phyloP scores from a whole-genome alignment of 2,329 filamentous ascomycete genomes.

The Fusarium mangiferae region DNA sequence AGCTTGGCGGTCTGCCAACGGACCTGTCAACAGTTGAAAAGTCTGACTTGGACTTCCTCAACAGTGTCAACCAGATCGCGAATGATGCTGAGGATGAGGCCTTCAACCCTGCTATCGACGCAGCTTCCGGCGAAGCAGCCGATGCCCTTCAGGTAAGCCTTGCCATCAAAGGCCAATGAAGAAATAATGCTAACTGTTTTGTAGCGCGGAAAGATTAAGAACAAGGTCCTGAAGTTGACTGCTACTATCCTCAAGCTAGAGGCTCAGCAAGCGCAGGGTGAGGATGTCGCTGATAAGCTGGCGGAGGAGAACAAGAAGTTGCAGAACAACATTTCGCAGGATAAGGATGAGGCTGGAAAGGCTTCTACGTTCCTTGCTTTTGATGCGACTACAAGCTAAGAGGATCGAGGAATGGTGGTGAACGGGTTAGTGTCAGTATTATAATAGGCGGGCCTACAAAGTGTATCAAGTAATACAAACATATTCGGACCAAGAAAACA shows the following conservation, averaged over 20 bases:
- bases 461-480: background rate
- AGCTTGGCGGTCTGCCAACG: conserved; percentile 50
- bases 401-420: background rate
- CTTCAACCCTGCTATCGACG: conserved; percentile 65
- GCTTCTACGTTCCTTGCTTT: conserved; percentile 49
- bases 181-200: background rate
- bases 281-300: conserved; percentile 57
- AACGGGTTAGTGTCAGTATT: no score
- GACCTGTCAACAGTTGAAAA: conserved; percentile 57
- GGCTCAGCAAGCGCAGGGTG: conserved; percentile 62
- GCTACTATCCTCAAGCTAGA: conserved; percentile 62
- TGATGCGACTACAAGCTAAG: conserved; percentile 29
- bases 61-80: conserved; percentile 61
- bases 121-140: conserved; percentile 56
- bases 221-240: conserved; percentile 68
- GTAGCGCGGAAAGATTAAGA: conserved; percentile 66
- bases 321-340: conserved; percentile 62
- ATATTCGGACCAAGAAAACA: background rate
- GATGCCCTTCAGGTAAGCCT: conserved; percentile 57
- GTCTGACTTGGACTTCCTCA: conserved; percentile 60
- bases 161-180: rapidly evolving
- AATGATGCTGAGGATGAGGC: conserved; percentile 63
- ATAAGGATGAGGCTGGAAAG: conserved; percentile 59
- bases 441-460: background rate
- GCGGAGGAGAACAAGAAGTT: conserved; percentile 62